Conservation (phyloP, 2,329 filamentous ascomycete genomes). For the Sporothrix brasiliensis region DNA sequence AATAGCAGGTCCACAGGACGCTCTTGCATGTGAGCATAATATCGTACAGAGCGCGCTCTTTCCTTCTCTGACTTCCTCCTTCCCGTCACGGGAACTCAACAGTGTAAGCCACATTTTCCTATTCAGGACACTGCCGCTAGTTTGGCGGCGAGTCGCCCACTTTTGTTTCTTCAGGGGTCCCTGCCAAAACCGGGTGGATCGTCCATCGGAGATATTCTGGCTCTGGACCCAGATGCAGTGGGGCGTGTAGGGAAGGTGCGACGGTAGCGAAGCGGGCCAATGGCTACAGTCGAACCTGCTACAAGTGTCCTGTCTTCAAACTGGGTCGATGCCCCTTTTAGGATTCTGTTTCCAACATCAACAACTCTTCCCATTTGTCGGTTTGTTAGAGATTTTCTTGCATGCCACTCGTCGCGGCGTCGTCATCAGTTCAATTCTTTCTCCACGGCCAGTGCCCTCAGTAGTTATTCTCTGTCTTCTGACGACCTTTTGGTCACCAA, state of each 20-base stretch:
- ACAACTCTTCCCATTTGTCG: neutral
- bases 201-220: neutral
- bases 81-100: neutral
- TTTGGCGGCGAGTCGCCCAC: conserved; percentile 15
- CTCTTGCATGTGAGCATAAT: neutral
- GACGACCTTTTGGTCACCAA: neutral
- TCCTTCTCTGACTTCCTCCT: neutral
- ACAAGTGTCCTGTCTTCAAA: conserved; percentile 27
- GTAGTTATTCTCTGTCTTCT: neutral
- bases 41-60: neutral
- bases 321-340: conserved; percentile 6
- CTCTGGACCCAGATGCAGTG: neutral
- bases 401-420: conserved; percentile 2
- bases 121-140: neutral
- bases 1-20: neutral
- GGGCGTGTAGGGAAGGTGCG: conserved; percentile 17
- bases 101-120: conserved; percentile 12
- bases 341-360: neutral
- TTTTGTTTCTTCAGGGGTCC: conserved; percentile 16
- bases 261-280: conserved; percentile 26
- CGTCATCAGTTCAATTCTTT: conserved; percentile 19
- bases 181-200: conserved; percentile 6
- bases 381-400: neutral
- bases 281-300: conserved; percentile 13
- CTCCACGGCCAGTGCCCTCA: neutral